Base-by-base conservation (phyloP, 1,284 basidiomycete species). In the Microbotryum saponariae region DNA sequence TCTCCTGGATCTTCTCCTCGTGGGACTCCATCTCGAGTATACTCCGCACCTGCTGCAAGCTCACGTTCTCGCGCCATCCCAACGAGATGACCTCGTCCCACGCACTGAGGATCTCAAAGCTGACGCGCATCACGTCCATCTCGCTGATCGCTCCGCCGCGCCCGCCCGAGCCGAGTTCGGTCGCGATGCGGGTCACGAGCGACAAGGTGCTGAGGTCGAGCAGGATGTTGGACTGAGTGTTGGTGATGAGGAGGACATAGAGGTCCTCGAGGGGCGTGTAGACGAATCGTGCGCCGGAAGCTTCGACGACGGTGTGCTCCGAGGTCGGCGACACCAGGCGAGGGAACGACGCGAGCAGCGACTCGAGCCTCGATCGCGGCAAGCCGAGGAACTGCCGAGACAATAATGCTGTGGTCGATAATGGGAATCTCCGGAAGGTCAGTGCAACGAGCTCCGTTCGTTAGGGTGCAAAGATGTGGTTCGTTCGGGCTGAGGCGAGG, bases 1-100 rank as follows among this genome's bases (percentile, higher is more conserved):
- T 98, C 73, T 98, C 96, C 75, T 98, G 93, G 67, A 99, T 97
- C 80, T 97, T 97, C 79, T 99, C 96, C 76, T 98, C 96, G 77
- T 99, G 96, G 77, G 87, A 91, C 79, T 98, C 96, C 87, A 97
- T 97, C 80, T 97, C 96, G 69, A 98, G 78, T 47, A 96, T 85
- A 72, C 82, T 94, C 70, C 90, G 81, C 51, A 98, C 89, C 76
- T 97, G 93, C 76, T 88, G 84, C 54, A 98, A 77, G 73, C 88
- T 91, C 58, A 97, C 88, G 66, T 89, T 87, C 77, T 98, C 96
- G 73, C 92, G 82, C 78, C 94, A 97, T 2, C 96, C 96, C 69
- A 97, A 75, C 71, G 86, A 90, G 62, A 97, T 87, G 71, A 97
- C 87, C 80, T 99, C 96, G 77, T 98, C 96, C 73, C 98, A 97